Percentiles rank a stretch among this genome's conserved stretches.
Evolutionary conservation across 345 rosid species (phyloP).

Genomic region (Lepidium didymum): DNA sequence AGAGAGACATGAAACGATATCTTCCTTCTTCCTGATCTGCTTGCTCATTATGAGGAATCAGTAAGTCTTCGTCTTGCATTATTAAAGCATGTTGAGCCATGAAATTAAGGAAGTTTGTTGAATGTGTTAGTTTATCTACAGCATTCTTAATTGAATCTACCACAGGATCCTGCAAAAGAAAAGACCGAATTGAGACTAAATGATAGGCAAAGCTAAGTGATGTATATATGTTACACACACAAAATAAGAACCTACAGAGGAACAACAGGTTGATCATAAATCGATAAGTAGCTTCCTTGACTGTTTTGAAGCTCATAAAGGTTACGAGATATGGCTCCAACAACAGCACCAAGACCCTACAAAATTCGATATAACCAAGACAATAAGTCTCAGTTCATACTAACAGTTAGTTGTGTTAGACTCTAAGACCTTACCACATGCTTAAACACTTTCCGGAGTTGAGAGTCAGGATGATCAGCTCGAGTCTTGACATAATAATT

Average conservation of each 20-base stretch:
- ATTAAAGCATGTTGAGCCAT: slow-evolving; percentile 94
- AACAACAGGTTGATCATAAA: slow-evolving; percentile 77
- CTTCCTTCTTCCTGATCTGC: slow-evolving; percentile 46
- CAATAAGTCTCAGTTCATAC: not conserved
- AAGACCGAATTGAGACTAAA: not conserved
- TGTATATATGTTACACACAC: not conserved
- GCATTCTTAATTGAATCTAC: slow-evolving; percentile 79
- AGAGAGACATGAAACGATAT: slow-evolving; percentile 83
- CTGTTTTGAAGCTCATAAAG: slow-evolving; percentile 91
- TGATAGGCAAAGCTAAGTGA: not conserved
- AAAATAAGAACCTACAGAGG: slow-evolving; percentile 60
- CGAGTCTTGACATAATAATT: slow-evolving; percentile 90
- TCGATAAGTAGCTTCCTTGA: slow-evolving; percentile 88
- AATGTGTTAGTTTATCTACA: slow-evolving; percentile 71
- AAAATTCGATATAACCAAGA: slow-evolving; percentile 1
- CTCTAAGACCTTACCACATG: slow-evolving; percentile 70
- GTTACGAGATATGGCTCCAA: slow-evolving; percentile 93
- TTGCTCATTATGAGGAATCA: slow-evolving; percentile 53
- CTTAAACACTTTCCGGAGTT: slow-evolving; percentile 90
- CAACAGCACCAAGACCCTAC: slow-evolving; percentile 96
- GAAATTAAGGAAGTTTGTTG: slow-evolving; percentile 83
- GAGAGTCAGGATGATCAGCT: slow-evolving; percentile 95
- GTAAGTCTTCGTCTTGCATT: slow-evolving; percentile 83
- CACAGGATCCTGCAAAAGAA: slow-evolving; percentile 63
- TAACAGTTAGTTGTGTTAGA: not conserved